Evolutionary conservation across 2,329 filamentous ascomycete genomes (phyloP).

Genomic region (Seiridium unicorne): DNA sequence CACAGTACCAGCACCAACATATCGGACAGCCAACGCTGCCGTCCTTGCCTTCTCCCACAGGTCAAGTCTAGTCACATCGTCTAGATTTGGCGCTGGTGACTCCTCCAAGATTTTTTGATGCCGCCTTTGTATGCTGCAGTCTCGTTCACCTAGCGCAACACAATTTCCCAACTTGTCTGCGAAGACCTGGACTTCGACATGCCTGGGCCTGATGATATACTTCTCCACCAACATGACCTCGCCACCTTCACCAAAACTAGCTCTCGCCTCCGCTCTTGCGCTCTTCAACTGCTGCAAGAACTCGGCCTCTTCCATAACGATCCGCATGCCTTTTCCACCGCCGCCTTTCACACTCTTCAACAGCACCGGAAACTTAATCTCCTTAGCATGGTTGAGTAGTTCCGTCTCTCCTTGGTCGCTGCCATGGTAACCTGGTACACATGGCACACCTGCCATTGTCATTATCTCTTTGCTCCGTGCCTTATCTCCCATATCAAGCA

Average conservation of each 20-base stretch:
- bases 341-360: conserved; percentile 80
- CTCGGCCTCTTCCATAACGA: conserved; percentile 66
- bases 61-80: conserved; percentile 55
- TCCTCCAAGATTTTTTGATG: conserved; percentile 94
- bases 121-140: conserved; percentile 82
- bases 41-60: conserved; percentile 66
- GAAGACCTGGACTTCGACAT: conserved; percentile 90
- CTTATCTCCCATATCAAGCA: conserved; percentile 68
- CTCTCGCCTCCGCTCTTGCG: conserved; percentile 72
- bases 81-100: conserved; percentile 72
- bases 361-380: conserved; percentile 68
- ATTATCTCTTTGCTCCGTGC: conserved; percentile 89
- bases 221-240: conserved; percentile 83
- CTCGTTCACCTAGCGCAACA: conserved; percentile 81
- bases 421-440: conserved; percentile 95
- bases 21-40: conserved; percentile 73
- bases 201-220: conserved; percentile 75
- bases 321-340: conserved; percentile 82
- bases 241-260: conserved; percentile 77
- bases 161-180: conserved; percentile 78
- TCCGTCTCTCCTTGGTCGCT: conserved; percentile 68
- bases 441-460: conserved; percentile 90
- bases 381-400: conserved; percentile 66
- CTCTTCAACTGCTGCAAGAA: conserved; percentile 69
- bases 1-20: conserved; percentile 85